A percentile compares a stretch with the other conserved stretches of the same genome.
These are phyloP conservation scores for Capronia epimyces DNA, from an alignment of 2,329 filamentous ascomycete species.

Conservation along the genomic window DNA sequence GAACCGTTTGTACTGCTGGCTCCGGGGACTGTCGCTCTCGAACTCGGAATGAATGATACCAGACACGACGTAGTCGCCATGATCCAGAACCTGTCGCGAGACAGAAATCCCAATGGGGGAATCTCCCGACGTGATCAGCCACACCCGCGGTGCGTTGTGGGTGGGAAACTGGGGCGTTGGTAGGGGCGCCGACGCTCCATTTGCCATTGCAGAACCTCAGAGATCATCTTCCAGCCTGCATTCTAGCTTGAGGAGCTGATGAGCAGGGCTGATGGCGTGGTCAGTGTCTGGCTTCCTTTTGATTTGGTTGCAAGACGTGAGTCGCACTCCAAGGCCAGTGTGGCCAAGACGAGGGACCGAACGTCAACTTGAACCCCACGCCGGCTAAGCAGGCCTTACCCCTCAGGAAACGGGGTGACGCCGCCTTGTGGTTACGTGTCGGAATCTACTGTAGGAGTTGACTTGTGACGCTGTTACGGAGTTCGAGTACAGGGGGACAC, in stretches of 20 bases:
- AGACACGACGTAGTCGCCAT: conserved; percentile 85
- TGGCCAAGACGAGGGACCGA: too few species aligned
- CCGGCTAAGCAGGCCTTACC: too few species aligned
- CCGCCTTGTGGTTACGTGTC: too few species aligned
- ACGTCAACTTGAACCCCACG: too few species aligned
- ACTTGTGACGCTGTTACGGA: too few species aligned
- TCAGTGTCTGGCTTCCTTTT: conserved; percentile 3
- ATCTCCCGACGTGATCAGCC: conserved; percentile 83
- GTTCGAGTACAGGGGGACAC: too few species aligned
- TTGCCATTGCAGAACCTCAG: conserved; percentile 19
- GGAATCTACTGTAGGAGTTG: too few species aligned
- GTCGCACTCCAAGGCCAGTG: too few species aligned
- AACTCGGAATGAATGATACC: conserved; percentile 75
- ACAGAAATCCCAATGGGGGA: conserved; percentile 80
- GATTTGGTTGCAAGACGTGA: too few species aligned
- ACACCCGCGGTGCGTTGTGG: conserved; percentile 69
- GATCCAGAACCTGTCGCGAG: conserved; percentile 73
- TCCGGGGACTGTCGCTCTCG: conserved; percentile 65
- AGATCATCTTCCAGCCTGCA: conserved; percentile 11
- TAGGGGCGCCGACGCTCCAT: conserved; percentile 21
- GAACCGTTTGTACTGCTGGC: conserved; percentile 73
- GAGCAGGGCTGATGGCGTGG: conserved; percentile 3
- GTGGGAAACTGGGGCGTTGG: conserved; percentile 42
- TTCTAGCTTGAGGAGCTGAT: conserved; percentile 9
- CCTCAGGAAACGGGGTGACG: too few species aligned